Percentiles rank a stretch among this genome's conserved stretches.
These are phyloP conservation scores for Starmerella apis DNA, from an alignment of 805 yeast genomes.

Conservation along the genomic window DNA sequence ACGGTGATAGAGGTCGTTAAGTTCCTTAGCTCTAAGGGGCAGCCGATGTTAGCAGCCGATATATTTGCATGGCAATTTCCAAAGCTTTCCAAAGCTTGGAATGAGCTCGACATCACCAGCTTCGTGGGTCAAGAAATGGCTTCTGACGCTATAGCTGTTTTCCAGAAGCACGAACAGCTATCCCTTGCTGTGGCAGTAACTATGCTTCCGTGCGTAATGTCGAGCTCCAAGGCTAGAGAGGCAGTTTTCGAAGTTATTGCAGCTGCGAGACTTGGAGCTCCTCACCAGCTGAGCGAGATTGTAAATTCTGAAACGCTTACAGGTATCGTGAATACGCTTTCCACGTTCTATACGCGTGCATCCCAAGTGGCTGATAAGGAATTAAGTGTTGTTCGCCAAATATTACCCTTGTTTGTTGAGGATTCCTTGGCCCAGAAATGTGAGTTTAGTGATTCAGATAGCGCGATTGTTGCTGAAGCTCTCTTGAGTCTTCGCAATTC, in stretches of 20 bases:
- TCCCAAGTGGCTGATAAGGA: conserved; percentile 11
- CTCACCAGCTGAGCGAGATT: conserved; percentile 12
- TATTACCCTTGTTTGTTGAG: conserved; percentile 16
- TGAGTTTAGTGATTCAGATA: conserved; percentile 2
- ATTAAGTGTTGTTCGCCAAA: background rate
- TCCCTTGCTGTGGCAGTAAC: conserved; percentile 19
- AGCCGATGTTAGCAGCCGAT: conserved; percentile 28
- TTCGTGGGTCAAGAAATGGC: conserved; percentile 23
- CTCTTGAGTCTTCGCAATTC: background rate
- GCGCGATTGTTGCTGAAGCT: conserved; percentile 11
- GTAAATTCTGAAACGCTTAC: conserved; percentile 3
- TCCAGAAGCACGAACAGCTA: conserved; percentile 7
- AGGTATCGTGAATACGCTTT: conserved; percentile 3
- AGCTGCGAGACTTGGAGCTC: conserved; percentile 19
- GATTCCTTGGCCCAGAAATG: conserved; percentile 12
- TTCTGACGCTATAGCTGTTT: conserved; percentile 4
- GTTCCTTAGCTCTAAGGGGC: conserved; percentile 7
- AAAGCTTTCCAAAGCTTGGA: conserved; percentile 12
- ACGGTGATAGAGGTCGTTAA: conserved; percentile 24
- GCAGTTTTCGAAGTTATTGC: conserved; percentile 23
- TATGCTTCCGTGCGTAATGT: conserved; percentile 18
- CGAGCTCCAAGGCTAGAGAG: conserved; percentile 18
- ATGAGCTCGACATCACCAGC: conserved; percentile 8
- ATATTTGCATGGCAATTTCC: conserved; percentile 26
- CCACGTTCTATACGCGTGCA: conserved; percentile 1